Evolutionary conservation across 1,139 yeast species (phyloP), one percentile per base, ranked within the genome.

Genomic region (Meyerozyma sp.): DNA sequence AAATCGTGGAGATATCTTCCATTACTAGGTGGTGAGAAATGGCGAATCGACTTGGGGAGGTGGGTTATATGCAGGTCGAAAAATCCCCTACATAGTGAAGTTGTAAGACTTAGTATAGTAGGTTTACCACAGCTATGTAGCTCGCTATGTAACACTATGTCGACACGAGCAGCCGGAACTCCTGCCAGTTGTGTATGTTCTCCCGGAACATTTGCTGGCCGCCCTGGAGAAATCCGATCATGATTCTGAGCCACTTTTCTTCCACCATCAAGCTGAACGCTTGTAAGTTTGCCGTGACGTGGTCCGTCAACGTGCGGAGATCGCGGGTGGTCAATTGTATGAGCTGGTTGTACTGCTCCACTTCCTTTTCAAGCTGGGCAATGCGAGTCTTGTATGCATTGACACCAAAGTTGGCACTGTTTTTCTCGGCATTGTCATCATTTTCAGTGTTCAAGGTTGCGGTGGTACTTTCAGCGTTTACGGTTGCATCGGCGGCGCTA

Each of bases 1-100:
- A 74, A 13, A 84, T 80, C 5, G 88, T 83, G 32, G 87, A 66
- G 30, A 70, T 65, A 46, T 70, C 84, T n/a, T 18, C 25, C 37
- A 34, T 34, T 20, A 25, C n/a, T 18, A 21, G 26, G 26, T 11
- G 26, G 37, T 34, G 37, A 34, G 37, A 34, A 18, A 3, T 21
- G 23, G 13, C 37, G 37, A 32, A 13, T 27, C 29, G 29, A 27
- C 5, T 7, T 27, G 7, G 13, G 11, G 13, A 3, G 28, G 28
- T 8, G 4, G 16, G 34, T 8, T 30, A 16, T 10, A 16, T 30
- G 14, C 34, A 30, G 34, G 34, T 10, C 32, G 32, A 7, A n/a
- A n/a, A n/a, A n/a, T n/a, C n/a, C n/a, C n/a, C n/a, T n/a, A n/a
- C n/a, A n/a, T n/a, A n/a, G n/a, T n/a, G n/a, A n/a, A n/a, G n/a